These are phyloP conservation scores for Meira miltonrushii DNA, from an alignment of 1,284 basidiomycete genomes.

Conservation along the genomic window DNA sequence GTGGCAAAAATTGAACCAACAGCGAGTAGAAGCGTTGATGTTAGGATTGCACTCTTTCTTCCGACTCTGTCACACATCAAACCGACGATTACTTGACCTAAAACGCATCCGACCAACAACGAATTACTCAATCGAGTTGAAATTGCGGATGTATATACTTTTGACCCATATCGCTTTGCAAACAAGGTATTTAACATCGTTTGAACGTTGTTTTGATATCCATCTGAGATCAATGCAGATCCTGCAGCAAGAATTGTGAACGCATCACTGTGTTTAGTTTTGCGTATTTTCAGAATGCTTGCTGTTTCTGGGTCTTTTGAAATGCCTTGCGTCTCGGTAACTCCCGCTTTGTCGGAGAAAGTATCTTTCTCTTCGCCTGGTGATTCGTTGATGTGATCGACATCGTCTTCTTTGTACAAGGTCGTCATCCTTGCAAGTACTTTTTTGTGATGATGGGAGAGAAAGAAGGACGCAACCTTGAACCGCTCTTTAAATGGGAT, in stretches of 20 bases:
- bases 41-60: slow-evolving; percentile 53
- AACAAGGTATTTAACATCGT: slow-evolving; percentile 42
- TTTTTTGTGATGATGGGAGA: too few species aligned
- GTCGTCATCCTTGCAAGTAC: too few species aligned
- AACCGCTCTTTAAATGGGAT: too few species aligned
- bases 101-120: slow-evolving; percentile 65
- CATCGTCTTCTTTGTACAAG: too few species aligned
- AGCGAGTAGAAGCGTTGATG: slow-evolving; percentile 67
- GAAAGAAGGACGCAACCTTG: too few species aligned
- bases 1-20: slow-evolving; percentile 68
- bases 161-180: slow-evolving; percentile 33
- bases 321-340: too few species aligned
- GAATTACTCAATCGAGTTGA: slow-evolving; percentile 70
- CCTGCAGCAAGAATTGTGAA: slow-evolving; percentile 15
- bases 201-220: slow-evolving; percentile 61
- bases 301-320: too few species aligned
- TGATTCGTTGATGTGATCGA: too few species aligned
- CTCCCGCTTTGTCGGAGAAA: too few species aligned
- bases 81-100: slow-evolving; percentile 65
- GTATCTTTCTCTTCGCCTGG: too few species aligned
- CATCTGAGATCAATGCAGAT: slow-evolving; percentile 55
- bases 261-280: slow-evolving; percentile 5
- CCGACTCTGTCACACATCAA: slow-evolving; percentile 68
- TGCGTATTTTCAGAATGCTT: background rate
- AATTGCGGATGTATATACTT: slow-evolving; percentile 61